phyloP scores from a whole-genome alignment of 495 filamentous ascomycete species.

The Aspergillus coremiiformis region DNA sequence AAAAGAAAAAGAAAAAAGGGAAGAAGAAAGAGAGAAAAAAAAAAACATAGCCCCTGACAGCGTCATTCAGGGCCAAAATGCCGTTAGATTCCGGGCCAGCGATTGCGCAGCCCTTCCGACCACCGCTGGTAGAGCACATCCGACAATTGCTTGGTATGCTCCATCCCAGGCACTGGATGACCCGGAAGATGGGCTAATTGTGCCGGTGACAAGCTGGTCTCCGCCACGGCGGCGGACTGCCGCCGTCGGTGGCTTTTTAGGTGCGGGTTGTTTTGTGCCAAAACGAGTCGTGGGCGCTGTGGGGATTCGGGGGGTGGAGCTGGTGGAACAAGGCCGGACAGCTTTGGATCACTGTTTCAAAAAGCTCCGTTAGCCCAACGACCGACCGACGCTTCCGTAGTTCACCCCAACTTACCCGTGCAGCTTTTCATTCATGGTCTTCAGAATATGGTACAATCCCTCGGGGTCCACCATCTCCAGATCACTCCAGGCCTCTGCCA shows the following conservation, averaged over 20 bases:
- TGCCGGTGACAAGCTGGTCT: conserved; percentile 29
- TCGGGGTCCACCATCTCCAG: conserved; percentile 87
- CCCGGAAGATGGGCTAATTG: conserved; percentile 37
- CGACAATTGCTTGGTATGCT: conserved; percentile 79
- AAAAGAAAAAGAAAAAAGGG: neutral
- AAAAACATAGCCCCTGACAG: neutral
- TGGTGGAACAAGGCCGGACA: conserved; percentile 41
- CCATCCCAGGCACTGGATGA: conserved; percentile 65
- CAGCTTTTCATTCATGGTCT: conserved; percentile 56
- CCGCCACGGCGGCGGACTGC: conserved; percentile 46
- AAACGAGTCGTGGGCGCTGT: conserved; percentile 56
- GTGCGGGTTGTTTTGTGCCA: conserved; percentile 80
- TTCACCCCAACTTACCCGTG: conserved; percentile 33
- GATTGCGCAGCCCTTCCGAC: conserved; percentile 71
- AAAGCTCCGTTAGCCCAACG: conserved; percentile 12
- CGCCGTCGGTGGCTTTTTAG: conserved; percentile 68
- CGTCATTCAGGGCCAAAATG: neutral
- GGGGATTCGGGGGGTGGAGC: conserved; percentile 36
- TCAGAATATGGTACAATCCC: conserved; percentile 77
- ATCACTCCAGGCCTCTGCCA: conserved; percentile 76
- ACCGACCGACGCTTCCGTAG: neutral
- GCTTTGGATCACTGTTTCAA: conserved; percentile 42
- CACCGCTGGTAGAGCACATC: conserved; percentile 88
- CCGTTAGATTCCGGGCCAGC: conserved; percentile 59
- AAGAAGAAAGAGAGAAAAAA: neutral